phyloP scores from a whole-genome alignment of 2,329 filamentous ascomycete species.

The Pseudocercospora crystallina region DNA sequence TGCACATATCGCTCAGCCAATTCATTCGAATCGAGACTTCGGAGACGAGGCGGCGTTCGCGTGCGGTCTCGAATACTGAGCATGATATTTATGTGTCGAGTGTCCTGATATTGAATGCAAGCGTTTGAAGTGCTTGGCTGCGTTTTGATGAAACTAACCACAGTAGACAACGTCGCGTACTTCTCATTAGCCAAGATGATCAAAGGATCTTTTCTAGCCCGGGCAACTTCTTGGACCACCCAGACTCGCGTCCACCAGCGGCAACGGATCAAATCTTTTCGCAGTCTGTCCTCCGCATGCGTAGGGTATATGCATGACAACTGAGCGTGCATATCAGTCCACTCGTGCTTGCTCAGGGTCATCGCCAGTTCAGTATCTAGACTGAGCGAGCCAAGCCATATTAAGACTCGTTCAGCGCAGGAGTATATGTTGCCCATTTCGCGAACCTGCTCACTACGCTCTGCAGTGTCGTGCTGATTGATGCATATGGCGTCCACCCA shows the following conservation, averaged over 20 bases:
- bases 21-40: not conserved
- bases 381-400: conserved; percentile 14
- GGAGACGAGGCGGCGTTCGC: not conserved
- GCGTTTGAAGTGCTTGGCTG: no score
- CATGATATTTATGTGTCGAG: not conserved
- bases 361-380: no score
- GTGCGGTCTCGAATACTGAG: not conserved
- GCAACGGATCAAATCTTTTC: not conserved
- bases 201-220: not conserved
- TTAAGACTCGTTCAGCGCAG: not conserved
- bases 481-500: conserved; percentile 14
- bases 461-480: conserved; percentile 2
- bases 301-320: no score
- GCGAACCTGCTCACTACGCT: conserved; percentile 1
- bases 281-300: no score
- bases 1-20: not conserved
- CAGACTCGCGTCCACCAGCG: not conserved
- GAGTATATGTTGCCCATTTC: conserved; percentile 7
- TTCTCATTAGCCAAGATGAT: not conserved
- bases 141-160: not conserved
- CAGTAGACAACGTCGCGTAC: not conserved
- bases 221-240: not conserved
- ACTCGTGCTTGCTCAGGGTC: no score
- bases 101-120: no score
- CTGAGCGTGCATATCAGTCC: no score